Percentiles rank a stretch among this genome's conserved stretches.
Evolutionary conservation across 2,329 filamentous ascomycete species (phyloP).

Genomic region (Dendryphion nanum): DNA sequence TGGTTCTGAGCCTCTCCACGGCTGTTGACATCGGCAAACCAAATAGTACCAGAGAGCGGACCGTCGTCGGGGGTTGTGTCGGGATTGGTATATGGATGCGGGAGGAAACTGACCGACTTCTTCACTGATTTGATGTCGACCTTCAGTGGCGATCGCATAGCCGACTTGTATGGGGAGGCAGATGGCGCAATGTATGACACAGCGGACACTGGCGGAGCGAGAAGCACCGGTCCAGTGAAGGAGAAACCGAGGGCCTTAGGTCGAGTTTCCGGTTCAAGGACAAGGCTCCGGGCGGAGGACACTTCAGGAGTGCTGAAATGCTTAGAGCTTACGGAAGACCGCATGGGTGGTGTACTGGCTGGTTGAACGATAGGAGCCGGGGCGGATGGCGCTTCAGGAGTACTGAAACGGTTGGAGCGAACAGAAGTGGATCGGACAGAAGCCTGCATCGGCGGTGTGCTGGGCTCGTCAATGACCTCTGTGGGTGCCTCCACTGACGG

Average conservation of each 20-base stretch:
- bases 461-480: not conserved
- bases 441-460: not conserved
- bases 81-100: conserved; percentile 9
- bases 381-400: not conserved
- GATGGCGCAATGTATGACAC: not conserved
- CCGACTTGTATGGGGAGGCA: conserved; percentile 15
- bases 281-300: too few species aligned
- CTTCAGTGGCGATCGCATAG: conserved; percentile 38
- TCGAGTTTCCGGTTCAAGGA: too few species aligned
- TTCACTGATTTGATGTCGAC: conserved; percentile 31
- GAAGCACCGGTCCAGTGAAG: not conserved
- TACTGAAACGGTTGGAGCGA: not conserved
- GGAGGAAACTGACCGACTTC: conserved; percentile 36
- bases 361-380: not conserved
- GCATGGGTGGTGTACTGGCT: not conserved
- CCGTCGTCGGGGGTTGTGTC: too few species aligned
- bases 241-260: not conserved
- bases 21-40: conserved; percentile 79
- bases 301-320: too few species aligned
- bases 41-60: conserved; percentile 60
- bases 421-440: not conserved
- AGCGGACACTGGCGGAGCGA: not conserved
- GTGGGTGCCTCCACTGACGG: not conserved
- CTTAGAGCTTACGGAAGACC: too few species aligned
- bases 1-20: conserved; percentile 60